Evolutionary conservation across 1,284 basidiomycete species (phyloP).

Genomic region (Sanghuangporus baumii): DNA sequence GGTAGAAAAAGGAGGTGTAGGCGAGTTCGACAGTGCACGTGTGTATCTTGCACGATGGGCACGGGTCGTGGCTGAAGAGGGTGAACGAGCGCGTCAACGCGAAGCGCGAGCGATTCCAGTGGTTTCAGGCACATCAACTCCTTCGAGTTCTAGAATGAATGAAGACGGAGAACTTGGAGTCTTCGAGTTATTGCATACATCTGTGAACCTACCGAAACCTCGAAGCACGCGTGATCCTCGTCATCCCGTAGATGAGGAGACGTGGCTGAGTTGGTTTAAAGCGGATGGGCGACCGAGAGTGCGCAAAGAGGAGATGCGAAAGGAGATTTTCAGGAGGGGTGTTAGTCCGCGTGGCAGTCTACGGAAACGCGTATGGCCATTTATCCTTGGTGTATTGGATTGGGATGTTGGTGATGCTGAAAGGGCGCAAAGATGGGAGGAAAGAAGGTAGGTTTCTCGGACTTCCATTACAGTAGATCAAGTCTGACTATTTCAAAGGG

Average conservation of each 20-base stretch:
- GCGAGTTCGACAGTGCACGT: conserved; percentile 91
- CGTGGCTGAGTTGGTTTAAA: conserved; percentile 71
- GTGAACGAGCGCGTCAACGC: conserved; percentile 75
- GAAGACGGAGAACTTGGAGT: conserved; percentile 77
- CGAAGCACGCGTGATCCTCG: conserved; percentile 66
- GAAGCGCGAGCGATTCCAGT: conserved; percentile 63
- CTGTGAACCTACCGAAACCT: conserved; percentile 71
- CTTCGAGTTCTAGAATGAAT: conserved; percentile 43
- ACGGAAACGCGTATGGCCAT: conserved; percentile 82
- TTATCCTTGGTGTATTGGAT: conserved; percentile 77
- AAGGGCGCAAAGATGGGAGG: conserved; percentile 51
- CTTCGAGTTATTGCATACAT: conserved; percentile 81
- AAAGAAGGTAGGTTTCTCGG: conserved; percentile 50
- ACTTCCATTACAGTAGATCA: not conserved
- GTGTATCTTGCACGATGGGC: conserved; percentile 98
- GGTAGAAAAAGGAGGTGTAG: conserved; percentile 83
- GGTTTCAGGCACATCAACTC: conserved; percentile 31
- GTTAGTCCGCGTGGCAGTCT: conserved; percentile 47
- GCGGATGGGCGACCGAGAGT: conserved; percentile 64
- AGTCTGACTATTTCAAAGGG: conserved; percentile 34
- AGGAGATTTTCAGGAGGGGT: conserved; percentile 75
- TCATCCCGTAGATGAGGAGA: conserved; percentile 65
- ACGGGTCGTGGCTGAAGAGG: conserved; percentile 91
- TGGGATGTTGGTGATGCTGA: conserved; percentile 65
- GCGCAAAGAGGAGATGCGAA: conserved; percentile 60